phyloP scores from a whole-genome alignment of 805 yeast genomes.

The Pichia cephalocereana region DNA sequence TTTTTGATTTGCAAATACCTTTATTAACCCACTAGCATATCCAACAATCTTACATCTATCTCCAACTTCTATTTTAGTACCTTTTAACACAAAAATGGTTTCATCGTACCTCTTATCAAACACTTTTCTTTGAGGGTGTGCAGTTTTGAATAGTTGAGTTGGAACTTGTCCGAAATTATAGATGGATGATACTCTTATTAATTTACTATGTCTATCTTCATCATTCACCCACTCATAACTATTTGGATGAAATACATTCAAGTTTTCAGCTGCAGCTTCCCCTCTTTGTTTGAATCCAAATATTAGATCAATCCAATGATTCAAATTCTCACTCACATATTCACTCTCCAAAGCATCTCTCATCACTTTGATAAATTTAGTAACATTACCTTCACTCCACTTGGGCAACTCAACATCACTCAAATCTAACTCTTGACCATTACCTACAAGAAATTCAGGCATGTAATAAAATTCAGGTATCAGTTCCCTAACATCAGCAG shows the following conservation, averaged over 20 bases:
- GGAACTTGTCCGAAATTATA: slow-evolving; percentile 95
- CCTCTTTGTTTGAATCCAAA: slow-evolving; percentile 81
- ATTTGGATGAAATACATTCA: slow-evolving; percentile 75
- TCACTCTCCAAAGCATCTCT: slow-evolving; percentile 79
- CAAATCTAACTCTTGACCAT: slow-evolving; percentile 57
- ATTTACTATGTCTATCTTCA: slow-evolving; percentile 63
- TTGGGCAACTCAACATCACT: slow-evolving; percentile 65
- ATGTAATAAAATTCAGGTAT: slow-evolving; percentile 80
- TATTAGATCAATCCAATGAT: slow-evolving; percentile 77
- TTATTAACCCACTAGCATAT: neutral
- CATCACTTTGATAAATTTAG: slow-evolving; percentile 62
- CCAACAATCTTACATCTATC: slow-evolving; percentile 1
- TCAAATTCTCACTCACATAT: slow-evolving; percentile 66
- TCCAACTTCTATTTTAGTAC: neutral
- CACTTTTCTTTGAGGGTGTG: slow-evolving; percentile 50
- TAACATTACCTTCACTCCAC: slow-evolving; percentile 78
- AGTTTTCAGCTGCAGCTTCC: slow-evolving; percentile 48
- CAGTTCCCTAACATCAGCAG: slow-evolving; percentile 81
- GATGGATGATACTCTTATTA: slow-evolving; percentile 74
- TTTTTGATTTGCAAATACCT: slow-evolving; percentile 4
- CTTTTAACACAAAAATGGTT: neutral
- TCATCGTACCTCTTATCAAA: slow-evolving; percentile 2
- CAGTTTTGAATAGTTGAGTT: slow-evolving; percentile 52
- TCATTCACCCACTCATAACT: slow-evolving; percentile 82
- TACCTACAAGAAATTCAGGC: slow-evolving; percentile 61